Evolutionary conservation across 306 rosid species (phyloP), one percentile per base, ranked within the genome.

Genomic region (Lathyrus tuberosus): DNA sequence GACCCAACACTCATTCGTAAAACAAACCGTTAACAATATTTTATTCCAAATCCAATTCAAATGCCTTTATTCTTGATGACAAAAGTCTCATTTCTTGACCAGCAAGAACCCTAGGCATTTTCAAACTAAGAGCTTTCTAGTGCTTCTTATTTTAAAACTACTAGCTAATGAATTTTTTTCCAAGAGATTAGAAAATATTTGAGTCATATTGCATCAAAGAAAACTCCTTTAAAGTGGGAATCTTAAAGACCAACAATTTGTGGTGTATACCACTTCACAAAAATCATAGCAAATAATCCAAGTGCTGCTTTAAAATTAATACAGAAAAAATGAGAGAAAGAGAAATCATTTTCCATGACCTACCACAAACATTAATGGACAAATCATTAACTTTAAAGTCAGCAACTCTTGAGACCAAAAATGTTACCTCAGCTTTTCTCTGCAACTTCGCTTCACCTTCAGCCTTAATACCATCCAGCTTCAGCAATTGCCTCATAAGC

Each of bases 401-500:
- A 38, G 67, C 28, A 66, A 54, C 26, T 57, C 24, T 28, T 14
- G 35, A 37, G 8, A 76, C 20, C 56, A 14, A 3, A 51, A 72
- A 54, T 4, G 61, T 77, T 52, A 93, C 98, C 98, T 93, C 98
- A 0, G 89, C 83, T 82, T 86, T 93, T 67, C 98, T 84, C 83
- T 85, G 96, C 82, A 86, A 15, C 81, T 83, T 93, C 3, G 88
- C 88, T 72, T 85, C 92, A 44, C 96, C 98, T 67, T 90, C 96
- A 70, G 97, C 98, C 76, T 86, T 76, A 65, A 90, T 90, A 24
- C 90, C 62, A 72, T 90, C 98, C 83, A 93, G 67, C 64, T 86
- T 85, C 90, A 93, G 83, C 86, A 90, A 76, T 71, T 90, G 89
- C 68, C 84, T 84, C 98, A 88, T 90, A 18, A 93, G 96, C 84